These are phyloP conservation scores for Thelonectria blattea DNA, from an alignment of 2,329 filamentous ascomycete genomes.

Conservation along the genomic window DNA sequence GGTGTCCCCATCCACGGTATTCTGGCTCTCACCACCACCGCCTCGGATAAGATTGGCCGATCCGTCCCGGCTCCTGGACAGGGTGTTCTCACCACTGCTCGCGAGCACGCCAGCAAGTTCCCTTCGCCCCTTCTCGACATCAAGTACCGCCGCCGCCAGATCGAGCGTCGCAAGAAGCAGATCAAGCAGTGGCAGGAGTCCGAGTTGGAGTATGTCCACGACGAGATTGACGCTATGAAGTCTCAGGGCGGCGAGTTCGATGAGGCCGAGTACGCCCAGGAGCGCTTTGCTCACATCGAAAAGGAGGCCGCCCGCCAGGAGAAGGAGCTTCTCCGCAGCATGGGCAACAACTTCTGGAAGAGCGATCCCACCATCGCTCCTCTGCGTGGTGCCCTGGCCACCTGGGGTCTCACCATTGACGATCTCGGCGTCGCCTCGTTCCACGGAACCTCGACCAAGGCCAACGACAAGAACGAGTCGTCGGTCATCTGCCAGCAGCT, in stretches of 20 bases:
- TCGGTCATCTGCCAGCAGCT: slow-evolving; percentile 97
- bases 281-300: slow-evolving; percentile 86
- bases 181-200: slow-evolving; percentile 97
- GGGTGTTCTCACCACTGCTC: slow-evolving; percentile 94
- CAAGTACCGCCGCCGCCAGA: slow-evolving; percentile 94
- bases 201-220: slow-evolving; percentile 89
- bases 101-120: slow-evolving; percentile 89
- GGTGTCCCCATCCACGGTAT: slow-evolving; percentile 97
- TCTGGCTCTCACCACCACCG: slow-evolving; percentile 89
- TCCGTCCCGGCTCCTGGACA: slow-evolving; percentile 96
- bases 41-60: slow-evolving; percentile 98
- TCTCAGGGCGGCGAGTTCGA: slow-evolving; percentile 75
- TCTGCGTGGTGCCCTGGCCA: slow-evolving; percentile 92
- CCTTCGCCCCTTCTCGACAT: slow-evolving; percentile 95
- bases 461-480: slow-evolving; percentile 99
- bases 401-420: slow-evolving; percentile 97
- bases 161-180: slow-evolving; percentile 90
- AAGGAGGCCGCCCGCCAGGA: slow-evolving; percentile 85
- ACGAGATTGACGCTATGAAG: slow-evolving; percentile 92
- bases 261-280: slow-evolving; percentile 83
- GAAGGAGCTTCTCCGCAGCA: slow-evolving; percentile 88
- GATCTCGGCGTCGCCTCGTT: slow-evolving; percentile 95
- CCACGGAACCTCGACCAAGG: slow-evolving; percentile 98
- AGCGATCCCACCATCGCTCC: slow-evolving; percentile 92
- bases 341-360: slow-evolving; percentile 99